A percentile compares a stretch with the other conserved stretches of the same genome.
phyloP scores from a whole-genome alignment of 116 monocot species.

The Dioscorea cayenensis region DNA sequence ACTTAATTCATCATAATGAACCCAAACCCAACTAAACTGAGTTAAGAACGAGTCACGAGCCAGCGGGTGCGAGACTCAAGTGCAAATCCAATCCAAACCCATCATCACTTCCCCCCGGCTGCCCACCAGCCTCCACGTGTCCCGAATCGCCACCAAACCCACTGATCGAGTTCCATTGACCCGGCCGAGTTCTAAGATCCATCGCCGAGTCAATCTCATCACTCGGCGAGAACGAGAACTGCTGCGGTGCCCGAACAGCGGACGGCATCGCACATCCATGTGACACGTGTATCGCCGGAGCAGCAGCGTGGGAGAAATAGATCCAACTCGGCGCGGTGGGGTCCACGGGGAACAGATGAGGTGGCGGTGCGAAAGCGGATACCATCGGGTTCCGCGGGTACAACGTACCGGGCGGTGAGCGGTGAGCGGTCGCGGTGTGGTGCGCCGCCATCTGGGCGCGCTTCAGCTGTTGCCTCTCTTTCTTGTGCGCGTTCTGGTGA shows the following conservation, averaged over 20 bases:
- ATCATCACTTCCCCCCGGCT: conserved; percentile 2
- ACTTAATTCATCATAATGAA: background rate
- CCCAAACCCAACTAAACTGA: background rate
- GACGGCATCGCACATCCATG: conserved; percentile 20
- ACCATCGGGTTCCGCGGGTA: conserved; percentile 24
- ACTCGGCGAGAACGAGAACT: background rate
- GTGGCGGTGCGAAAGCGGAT: conserved; percentile 20
- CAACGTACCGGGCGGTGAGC: background rate
- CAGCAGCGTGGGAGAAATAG: conserved; percentile 12
- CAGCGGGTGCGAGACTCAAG: conserved; percentile 48
- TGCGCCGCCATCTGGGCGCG: conserved; percentile 34
- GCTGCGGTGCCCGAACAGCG: background rate
- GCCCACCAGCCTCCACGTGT: background rate
- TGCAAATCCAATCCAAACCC: conserved; percentile 45
- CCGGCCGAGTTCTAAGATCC: background rate
- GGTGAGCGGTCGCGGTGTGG: conserved; percentile 9
- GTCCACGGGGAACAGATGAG: conserved; percentile 23
- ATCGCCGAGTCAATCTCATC: background rate
- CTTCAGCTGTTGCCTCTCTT: conserved; percentile 73
- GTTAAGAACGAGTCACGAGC: conserved; percentile 10
- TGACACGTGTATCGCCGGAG: conserved; percentile 15
- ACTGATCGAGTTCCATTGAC: background rate
- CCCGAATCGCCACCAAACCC: background rate
- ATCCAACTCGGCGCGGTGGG: conserved; percentile 15
- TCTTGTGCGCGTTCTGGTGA: conserved; percentile 99